A percentile compares a stretch with the other conserved stretches of the same genome.
Evolutionary conservation across 768 basidiomycete species (phyloP).

Genomic region (Rhodotorula toruloides): DNA sequence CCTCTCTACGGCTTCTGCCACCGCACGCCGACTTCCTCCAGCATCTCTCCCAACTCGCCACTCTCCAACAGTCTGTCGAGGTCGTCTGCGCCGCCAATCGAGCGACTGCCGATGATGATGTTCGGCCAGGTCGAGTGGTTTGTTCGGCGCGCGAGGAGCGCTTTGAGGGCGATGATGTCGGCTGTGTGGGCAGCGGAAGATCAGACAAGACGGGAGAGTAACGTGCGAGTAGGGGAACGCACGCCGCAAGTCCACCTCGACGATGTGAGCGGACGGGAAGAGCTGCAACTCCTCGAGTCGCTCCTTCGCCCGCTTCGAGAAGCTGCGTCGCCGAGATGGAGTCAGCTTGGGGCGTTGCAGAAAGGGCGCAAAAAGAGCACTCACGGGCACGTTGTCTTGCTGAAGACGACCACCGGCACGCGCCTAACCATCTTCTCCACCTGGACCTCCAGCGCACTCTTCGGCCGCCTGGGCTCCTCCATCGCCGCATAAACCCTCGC

Average conservation of each 20-base stretch:
- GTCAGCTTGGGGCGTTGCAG: background rate
- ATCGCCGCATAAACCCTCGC: slow-evolving; percentile 7
- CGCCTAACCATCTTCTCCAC: slow-evolving; percentile 18
- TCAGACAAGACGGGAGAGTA: background rate
- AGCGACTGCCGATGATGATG: slow-evolving; percentile 22
- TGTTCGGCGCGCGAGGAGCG: slow-evolving; percentile 9
- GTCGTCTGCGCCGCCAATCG: slow-evolving; percentile 27
- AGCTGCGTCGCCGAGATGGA: background rate
- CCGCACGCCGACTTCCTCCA: slow-evolving; percentile 16
- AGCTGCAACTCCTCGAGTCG: background rate
- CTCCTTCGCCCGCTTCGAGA: slow-evolving; percentile 21
- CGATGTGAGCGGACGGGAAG: background rate
- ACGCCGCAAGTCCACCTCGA: slow-evolving; percentile 25
- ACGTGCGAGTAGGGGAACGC: background rate
- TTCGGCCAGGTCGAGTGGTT: slow-evolving; percentile 27
- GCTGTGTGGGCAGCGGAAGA: background rate
- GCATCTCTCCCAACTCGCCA: slow-evolving; percentile 2
- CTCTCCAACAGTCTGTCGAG: background rate
- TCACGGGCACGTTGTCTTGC: slow-evolving; percentile 30
- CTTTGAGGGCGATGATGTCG: slow-evolving; percentile 17
- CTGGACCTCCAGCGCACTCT: slow-evolving; percentile 29
- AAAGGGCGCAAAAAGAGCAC: background rate
- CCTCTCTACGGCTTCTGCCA: background rate
- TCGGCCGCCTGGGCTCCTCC: slow-evolving; percentile 3
- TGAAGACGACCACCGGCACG: slow-evolving; percentile 21